Percentiles rank a stretch among this genome's conserved stretches.
Evolutionary conservation across 805 yeast species (phyloP).

Genomic region (Metschnikowia peoriensis): DNA sequence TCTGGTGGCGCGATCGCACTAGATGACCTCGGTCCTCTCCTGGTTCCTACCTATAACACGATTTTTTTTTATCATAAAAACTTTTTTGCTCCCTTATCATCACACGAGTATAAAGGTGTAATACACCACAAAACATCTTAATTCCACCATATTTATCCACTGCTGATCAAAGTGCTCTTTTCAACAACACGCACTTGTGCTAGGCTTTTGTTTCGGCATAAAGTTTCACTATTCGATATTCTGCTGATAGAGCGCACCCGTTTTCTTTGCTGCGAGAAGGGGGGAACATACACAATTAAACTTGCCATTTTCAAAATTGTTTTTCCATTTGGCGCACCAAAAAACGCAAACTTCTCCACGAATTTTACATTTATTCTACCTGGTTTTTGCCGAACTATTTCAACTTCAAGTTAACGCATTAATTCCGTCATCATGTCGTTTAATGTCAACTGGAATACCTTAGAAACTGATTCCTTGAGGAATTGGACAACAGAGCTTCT

Average conservation of each 20-base stretch:
- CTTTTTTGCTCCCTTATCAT: neutral
- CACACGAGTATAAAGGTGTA: constrained; percentile 8
- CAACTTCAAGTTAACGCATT: neutral
- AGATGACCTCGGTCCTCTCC: constrained; percentile 9
- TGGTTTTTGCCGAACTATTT: too few relatives aligned
- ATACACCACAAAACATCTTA: neutral
- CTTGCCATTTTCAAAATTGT: neutral
- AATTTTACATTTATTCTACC: too few relatives aligned
- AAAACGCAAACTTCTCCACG: neutral
- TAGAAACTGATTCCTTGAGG: constrained; percentile 62
- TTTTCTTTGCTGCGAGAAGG: too few relatives aligned
- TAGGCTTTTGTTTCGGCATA: too few relatives aligned
- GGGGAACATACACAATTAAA: too few relatives aligned
- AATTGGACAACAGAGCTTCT: constrained; percentile 63
- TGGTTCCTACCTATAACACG: neutral
- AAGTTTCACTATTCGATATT: too few relatives aligned
- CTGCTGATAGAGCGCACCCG: too few relatives aligned
- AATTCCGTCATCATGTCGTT: constrained; percentile 57
- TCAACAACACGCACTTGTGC: too few relatives aligned
- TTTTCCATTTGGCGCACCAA: neutral
- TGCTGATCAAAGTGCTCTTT: too few relatives aligned
- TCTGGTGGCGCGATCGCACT: neutral
- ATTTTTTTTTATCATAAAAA: neutral
- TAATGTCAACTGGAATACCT: constrained; percentile 71
- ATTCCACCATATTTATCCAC: too few relatives aligned